Base-by-base conservation (phyloP, 176 grass and related monocot genomes). In the Carex kokanica region DNA sequence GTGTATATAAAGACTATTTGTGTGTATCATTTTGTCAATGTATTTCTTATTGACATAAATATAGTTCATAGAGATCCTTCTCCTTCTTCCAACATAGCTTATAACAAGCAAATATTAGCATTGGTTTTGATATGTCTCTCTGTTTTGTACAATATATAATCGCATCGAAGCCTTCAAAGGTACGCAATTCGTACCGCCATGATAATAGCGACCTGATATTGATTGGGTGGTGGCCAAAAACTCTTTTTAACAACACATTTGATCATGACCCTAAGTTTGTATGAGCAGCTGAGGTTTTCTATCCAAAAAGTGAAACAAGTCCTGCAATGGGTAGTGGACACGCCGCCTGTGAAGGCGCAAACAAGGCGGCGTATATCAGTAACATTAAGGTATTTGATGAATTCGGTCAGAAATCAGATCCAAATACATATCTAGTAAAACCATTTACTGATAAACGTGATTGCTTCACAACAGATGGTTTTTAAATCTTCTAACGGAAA, bases 281-380 rank as follows among this genome's bases (percentile, higher is more conserved):
- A 63, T 85, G 83, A 55, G 53, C 49, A 55, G 83, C 25, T 18
- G 53, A 6, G 27, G 83, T 85, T 11, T 0, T 45, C 6, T 85
- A 61, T 29, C 41, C 52, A 1, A 85, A 85, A 15, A 78, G 43
- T 64, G 70, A 85, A 61, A 25, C 65, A n/a, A 74, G 83, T 29
- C 70, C 83, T 49, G 54, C 56, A 2, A 85, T 85, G 83, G 70
- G 83, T 6, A 85, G 83, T 15, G 83, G 83, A 4, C 70, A 85
- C 24, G 13, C 38, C 12, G 49, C 69, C 6, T 15, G 6, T 1
- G 68, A 85, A 25, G 68, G 68, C 32, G 83, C 18, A 64, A 31
- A 60, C n/a, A 85, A 64, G 71, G 83, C 83, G 15, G 83, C 83
- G 12, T 74, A 75, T 74, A 60, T 85, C 49, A 47, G 55, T 21